Percentiles rank a stretch among this genome's conserved stretches.
These are phyloP conservation scores for Lipomyces orientalis DNA, from an alignment of 805 yeast genomes.

Conservation along the genomic window DNA sequence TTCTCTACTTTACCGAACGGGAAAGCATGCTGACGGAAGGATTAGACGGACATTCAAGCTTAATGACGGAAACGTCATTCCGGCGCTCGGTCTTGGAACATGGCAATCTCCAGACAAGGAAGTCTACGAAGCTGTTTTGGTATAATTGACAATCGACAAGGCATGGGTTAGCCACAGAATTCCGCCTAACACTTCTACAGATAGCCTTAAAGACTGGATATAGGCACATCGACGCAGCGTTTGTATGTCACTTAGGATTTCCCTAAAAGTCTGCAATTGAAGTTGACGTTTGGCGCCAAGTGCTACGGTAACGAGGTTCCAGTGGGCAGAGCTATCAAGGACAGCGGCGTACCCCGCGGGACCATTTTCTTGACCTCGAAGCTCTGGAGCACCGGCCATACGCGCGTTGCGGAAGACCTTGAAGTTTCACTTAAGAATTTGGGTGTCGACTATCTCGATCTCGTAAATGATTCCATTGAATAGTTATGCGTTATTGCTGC, in stretches of 20 bases:
- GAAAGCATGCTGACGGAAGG: no score
- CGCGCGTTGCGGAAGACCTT: constrained; percentile 57
- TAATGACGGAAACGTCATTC: constrained; percentile 69
- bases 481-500: no score
- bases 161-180: not conserved
- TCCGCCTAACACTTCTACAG: not conserved
- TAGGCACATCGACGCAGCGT: constrained; percentile 80
- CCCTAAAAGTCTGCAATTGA: not conserved
- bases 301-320: constrained; percentile 64
- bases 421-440: constrained; percentile 64
- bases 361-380: constrained; percentile 53
- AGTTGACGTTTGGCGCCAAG: constrained; percentile 15
- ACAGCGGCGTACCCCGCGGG: constrained; percentile 56
- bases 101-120: constrained; percentile 64
- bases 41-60: constrained; percentile 44
- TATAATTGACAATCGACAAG: not conserved
- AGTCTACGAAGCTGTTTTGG: constrained; percentile 58
- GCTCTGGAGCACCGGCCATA: constrained; percentile 47
- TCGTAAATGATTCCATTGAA: constrained; percentile 41
- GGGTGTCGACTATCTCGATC: constrained; percentile 76
- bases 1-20: not conserved
- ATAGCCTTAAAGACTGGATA: constrained; percentile 62
- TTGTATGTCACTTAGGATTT: constrained; percentile 5
- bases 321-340: constrained; percentile 54
- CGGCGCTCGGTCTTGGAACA: constrained; percentile 75